Conservation (phyloP, 306 rosid species). For the Abrus precatorius region DNA sequence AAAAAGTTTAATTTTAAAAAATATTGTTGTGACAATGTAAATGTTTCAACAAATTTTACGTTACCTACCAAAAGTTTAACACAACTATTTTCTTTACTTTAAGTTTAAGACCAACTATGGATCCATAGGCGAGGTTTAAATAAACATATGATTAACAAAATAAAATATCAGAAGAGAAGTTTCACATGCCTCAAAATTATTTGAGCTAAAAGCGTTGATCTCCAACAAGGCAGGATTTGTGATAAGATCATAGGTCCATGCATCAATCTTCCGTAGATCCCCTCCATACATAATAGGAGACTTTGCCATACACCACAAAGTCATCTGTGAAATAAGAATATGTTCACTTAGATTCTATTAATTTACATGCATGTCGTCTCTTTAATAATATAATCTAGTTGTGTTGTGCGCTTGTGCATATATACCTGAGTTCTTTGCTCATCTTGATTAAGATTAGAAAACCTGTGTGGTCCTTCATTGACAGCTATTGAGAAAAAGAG, state of each 20-base stretch:
- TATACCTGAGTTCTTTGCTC: conserved; percentile 82
- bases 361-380: neutral
- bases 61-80: too few species aligned
- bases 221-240: conserved; percentile 71
- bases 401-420: conserved; percentile 20
- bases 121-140: neutral
- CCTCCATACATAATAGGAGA: conserved; percentile 93
- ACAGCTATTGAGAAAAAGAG: conserved; percentile 50
- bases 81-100: too few species aligned
- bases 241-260: conserved; percentile 51
- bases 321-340: conserved; percentile 59
- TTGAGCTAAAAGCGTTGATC: conserved; percentile 69
- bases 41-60: too few species aligned
- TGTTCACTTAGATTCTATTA: neutral
- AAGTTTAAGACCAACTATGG: too few species aligned
- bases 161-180: neutral
- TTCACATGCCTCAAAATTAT: conserved; percentile 72
- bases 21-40: too few species aligned
- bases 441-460: conserved; percentile 49
- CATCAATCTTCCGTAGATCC: conserved; percentile 70
- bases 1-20: too few species aligned
- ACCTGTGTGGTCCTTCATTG: conserved; percentile 77
- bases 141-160: neutral
- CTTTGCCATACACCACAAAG: conserved; percentile 78
- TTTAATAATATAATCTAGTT: neutral